Evolutionary conservation across 805 yeast species (phyloP), one percentile per base, ranked within the genome.

Genomic region (Saturnispora silvae): DNA sequence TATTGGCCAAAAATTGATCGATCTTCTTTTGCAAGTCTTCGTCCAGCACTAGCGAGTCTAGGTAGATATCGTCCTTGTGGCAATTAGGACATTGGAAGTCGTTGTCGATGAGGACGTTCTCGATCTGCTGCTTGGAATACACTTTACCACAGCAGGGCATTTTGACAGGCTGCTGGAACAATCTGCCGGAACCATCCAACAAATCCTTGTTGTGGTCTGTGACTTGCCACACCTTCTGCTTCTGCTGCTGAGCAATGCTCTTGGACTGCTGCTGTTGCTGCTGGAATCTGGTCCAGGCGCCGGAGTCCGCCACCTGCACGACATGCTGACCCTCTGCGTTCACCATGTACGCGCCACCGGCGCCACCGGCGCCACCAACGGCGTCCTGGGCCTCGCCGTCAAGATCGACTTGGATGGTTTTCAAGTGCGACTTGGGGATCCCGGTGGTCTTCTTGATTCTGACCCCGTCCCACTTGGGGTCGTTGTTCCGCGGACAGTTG

Each of bases 291-390:
- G 77, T 76, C 98, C 98, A 89, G 0, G 96, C 80, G 50, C 77
- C 79, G 29, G 76, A 72, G 60, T 92, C 98, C 0, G 97, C 97
- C 43, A 87, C 76, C n/a, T 94, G 96, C 34, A 85, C 81, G 4
- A 92, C 98, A 55, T 82, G 92, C 50, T 87, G 83, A 34, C 99
- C 99, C 25, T 85, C 92, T 35, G 87, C 97, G 23, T 86, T 86
- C 47, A 92, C 75, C 81, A 92, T 75, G 41, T 80, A 81, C 5
- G 41, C 39, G 14, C 28, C 34, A 10, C 45, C 43, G 29, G 75
- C 72, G 43, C 66, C 63, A 27, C 66, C 67, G 4, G 66, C 65
- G 48, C 67, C 51, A 60, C 74, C 28, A 8, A 48, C 44, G 27
- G 78, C 84, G 0, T 75, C 70, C 53, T 82, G 82, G 14, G 82